These are phyloP conservation scores for Carallia pectinifolia DNA, from an alignment of 345 rosid genomes.

Conservation along the genomic window DNA sequence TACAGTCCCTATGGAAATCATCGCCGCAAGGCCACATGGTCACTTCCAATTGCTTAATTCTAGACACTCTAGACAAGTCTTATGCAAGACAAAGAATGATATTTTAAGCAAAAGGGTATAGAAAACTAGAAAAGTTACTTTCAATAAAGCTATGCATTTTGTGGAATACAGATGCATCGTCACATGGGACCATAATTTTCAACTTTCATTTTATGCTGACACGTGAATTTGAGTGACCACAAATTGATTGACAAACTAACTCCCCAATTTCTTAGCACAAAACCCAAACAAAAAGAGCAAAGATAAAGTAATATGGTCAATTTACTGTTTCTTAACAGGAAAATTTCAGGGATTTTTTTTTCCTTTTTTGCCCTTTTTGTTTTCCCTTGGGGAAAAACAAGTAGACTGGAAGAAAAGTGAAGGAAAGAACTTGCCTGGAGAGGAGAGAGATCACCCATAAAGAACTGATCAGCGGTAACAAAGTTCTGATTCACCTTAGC, in stretches of 20 bases:
- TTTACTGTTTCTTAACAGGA: no score
- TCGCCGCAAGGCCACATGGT: not conserved
- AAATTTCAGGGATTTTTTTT: no score
- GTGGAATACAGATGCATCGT: not conserved
- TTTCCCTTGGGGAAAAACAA: not conserved
- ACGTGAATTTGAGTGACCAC: no score
- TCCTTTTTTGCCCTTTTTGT: no score
- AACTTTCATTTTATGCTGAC: not conserved
- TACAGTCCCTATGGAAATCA: not conserved
- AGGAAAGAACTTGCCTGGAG: slow-evolving; percentile 55
- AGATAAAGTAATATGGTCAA: no score
- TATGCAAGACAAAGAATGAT: not conserved
- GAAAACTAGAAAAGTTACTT: not conserved
- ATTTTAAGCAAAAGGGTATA: slow-evolving; percentile 3
- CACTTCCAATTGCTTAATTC: no score
- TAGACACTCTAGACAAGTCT: not conserved
- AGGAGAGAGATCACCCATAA: slow-evolving; percentile 57
- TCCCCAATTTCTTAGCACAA: no score
- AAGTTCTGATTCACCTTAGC: slow-evolving; percentile 53
- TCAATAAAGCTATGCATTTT: not conserved
- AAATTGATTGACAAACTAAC: no score
- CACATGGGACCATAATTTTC: not conserved
- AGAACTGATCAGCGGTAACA: slow-evolving; percentile 72
- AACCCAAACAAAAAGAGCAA: no score
- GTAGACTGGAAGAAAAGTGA: not conserved